phyloP scores from a whole-genome alignment of 73 alveolate genomes.

The Paramecium sexaurelia region DNA sequence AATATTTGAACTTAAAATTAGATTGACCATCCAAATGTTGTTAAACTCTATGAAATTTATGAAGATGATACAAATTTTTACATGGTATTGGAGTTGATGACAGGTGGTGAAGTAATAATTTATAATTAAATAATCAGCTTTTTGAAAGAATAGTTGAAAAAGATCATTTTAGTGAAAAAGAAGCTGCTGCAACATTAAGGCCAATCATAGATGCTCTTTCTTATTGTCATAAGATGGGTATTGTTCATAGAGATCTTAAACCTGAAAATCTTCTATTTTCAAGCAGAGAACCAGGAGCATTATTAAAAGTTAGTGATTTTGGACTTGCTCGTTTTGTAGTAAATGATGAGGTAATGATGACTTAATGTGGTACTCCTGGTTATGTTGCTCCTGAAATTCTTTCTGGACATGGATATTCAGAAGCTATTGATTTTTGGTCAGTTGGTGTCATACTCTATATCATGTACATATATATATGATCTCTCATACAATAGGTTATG shows the following conservation, averaged over 20 bases:
- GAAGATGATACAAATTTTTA: slow-evolving; percentile 80
- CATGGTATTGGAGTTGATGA: slow-evolving; percentile 85
- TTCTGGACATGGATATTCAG: slow-evolving; percentile 73
- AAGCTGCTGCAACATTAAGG: slow-evolving; percentile 79
- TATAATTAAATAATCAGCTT: slow-evolving; percentile 47
- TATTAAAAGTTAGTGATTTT: slow-evolving; percentile 75
- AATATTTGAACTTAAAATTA: background rate
- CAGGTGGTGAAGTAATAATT: slow-evolving; percentile 84
- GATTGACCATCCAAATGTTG: slow-evolving; percentile 94
- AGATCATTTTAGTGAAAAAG: slow-evolving; percentile 83
- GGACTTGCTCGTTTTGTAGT: slow-evolving; percentile 76
- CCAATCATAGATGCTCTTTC: slow-evolving; percentile 80
- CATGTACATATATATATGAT: slow-evolving; percentile 49
- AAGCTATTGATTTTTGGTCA: slow-evolving; percentile 74
- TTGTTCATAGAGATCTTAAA: slow-evolving; percentile 84
- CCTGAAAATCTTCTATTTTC: slow-evolving; percentile 68
- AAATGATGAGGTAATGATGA: slow-evolving; percentile 62
- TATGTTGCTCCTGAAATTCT: slow-evolving; percentile 79
- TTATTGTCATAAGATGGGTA: slow-evolving; percentile 80
- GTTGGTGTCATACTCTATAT: slow-evolving; percentile 75
- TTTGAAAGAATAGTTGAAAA: slow-evolving; percentile 83
- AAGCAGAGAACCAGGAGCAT: slow-evolving; percentile 65
- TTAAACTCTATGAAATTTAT: slow-evolving; percentile 81
- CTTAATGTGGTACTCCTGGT: slow-evolving; percentile 81
- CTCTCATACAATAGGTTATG: slow-evolving; percentile 57